Conservation (phyloP, 805 yeast species). For the Clavispora vitiphila region DNA sequence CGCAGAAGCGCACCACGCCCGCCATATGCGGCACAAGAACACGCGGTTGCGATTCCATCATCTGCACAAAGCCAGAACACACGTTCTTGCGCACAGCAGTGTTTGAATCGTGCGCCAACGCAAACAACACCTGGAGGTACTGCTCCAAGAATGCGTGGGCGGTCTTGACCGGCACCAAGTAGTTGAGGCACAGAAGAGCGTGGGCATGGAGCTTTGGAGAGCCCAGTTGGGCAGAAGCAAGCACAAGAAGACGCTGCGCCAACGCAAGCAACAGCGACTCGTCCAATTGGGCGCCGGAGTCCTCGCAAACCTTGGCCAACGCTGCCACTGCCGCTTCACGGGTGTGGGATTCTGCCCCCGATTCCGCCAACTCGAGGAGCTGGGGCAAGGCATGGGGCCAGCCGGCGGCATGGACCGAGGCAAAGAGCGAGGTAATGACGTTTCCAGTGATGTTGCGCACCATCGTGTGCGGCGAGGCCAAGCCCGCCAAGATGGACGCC, state of each 20-base stretch:
- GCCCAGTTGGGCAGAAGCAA: slow-evolving; percentile 24
- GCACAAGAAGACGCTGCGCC: slow-evolving; percentile 26
- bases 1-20: slow-evolving; percentile 81
- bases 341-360: slow-evolving; percentile 17
- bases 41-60: slow-evolving; percentile 76
- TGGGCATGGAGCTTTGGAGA: slow-evolving; percentile 54
- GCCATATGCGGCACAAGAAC: slow-evolving; percentile 71
- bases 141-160: slow-evolving; percentile 64
- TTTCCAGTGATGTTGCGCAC: slow-evolving; percentile 88
- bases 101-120: slow-evolving; percentile 58
- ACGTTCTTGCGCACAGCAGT: slow-evolving; percentile 65
- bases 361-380: slow-evolving; percentile 50
- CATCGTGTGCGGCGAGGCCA: slow-evolving; percentile 49
- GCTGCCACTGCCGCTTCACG: slow-evolving; percentile 81
- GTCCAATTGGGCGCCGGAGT: slow-evolving; percentile 63
- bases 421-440: slow-evolving; percentile 77
- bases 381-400: slow-evolving; percentile 78
- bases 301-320: slow-evolving; percentile 85
- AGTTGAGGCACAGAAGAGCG: slow-evolving; percentile 69
- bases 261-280: slow-evolving; percentile 64
- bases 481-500: slow-evolving; percentile 48
- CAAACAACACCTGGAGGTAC: slow-evolving; percentile 60
- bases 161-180: slow-evolving; percentile 64
- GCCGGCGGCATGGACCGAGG: slow-evolving; percentile 56
- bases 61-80: slow-evolving; percentile 66